A percentile compares a stretch with the other conserved stretches of the same genome.
Conservation (phyloP, 306 rosid genomes). For the Cyamopsis tetragonoloba region DNA sequence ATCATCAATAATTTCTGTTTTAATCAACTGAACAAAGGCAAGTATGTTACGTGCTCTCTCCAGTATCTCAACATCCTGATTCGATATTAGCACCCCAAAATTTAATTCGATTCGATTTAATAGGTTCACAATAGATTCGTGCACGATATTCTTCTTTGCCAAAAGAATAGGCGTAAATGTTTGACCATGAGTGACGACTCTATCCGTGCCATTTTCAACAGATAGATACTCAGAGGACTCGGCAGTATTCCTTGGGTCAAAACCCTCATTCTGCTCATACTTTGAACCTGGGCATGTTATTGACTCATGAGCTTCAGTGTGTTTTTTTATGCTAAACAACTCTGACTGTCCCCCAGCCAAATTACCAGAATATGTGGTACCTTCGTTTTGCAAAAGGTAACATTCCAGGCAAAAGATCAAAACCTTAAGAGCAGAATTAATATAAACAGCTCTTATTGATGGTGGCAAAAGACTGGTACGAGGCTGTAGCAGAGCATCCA, state of each 20-base stretch:
- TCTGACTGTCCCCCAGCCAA: constrained; percentile 30
- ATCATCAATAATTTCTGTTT: constrained; percentile 35
- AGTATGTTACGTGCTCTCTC: constrained; percentile 74
- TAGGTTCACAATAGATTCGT: constrained; percentile 46
- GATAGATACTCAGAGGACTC: constrained; percentile 42
- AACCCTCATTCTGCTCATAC: constrained; percentile 44
- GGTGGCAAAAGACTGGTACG: constrained; percentile 78
- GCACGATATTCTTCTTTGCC: constrained; percentile 31
- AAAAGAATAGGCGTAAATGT: constrained; percentile 26
- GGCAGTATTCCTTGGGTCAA: constrained; percentile 44
- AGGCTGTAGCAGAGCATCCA: constrained; percentile 91
- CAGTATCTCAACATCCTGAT: constrained; percentile 74
- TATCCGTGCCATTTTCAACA: constrained; percentile 28
- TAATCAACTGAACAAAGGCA: constrained; percentile 59
- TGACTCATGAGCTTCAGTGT: constrained; percentile 35
- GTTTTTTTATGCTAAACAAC: constrained; percentile 26
- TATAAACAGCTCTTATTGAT: constrained; percentile 69
- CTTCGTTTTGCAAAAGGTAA: constrained; percentile 47
- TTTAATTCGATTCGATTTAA: constrained; percentile 54
- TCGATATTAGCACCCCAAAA: constrained; percentile 49
- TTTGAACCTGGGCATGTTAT: constrained; percentile 32
- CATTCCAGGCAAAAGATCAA: constrained; percentile 54
- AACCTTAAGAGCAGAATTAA: constrained; percentile 76
- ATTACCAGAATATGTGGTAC: constrained; percentile 20
- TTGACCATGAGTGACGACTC: constrained; percentile 28